Percentiles rank a stretch among this genome's conserved stretches.
These are phyloP conservation scores for Fraxinus cuspidata DNA, from an alignment of 257 asterid genomes.

Conservation along the genomic window DNA sequence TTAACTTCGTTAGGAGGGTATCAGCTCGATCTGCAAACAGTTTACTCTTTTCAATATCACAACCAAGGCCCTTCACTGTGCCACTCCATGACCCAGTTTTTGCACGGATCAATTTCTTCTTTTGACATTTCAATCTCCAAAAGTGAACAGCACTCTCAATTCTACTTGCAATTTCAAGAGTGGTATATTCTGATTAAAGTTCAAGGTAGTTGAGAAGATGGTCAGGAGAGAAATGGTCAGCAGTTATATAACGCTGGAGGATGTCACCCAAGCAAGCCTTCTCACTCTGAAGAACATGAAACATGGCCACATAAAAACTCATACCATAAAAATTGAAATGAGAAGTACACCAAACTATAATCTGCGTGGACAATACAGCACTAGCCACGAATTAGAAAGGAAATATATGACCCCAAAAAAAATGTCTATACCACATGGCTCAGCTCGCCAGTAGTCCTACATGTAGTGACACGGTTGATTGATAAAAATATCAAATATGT, in stretches of 20 bases:
- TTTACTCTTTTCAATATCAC: constrained; percentile 59
- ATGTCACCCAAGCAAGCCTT: constrained; percentile 80
- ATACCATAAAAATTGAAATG: neutral
- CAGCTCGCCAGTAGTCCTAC: neutral
- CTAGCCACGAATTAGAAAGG: neutral
- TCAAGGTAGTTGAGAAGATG: constrained; percentile 72
- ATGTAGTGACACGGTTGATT: neutral
- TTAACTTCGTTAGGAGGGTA: constrained; percentile 63
- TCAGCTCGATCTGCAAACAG: constrained; percentile 72
- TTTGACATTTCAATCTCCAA: constrained; percentile 69
- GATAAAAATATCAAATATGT: neutral
- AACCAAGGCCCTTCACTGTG: constrained; percentile 52
- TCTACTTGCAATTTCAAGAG: constrained; percentile 74
- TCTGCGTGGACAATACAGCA: neutral
- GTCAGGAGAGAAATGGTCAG: constrained; percentile 74
- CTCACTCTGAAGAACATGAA: constrained; percentile 57
- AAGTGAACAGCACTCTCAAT: constrained; percentile 70
- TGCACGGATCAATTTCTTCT: constrained; percentile 42
- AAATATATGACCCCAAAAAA: neutral
- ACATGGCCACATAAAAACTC: neutral
- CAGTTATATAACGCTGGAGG: constrained; percentile 66
- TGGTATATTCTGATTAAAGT: constrained; percentile 69
- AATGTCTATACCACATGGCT: neutral
- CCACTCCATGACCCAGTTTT: constrained; percentile 66
- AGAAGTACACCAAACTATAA: neutral